Evolutionary conservation across 495 filamentous ascomycete species (phyloP).

Genomic region (Aspergillus nanangensis): DNA sequence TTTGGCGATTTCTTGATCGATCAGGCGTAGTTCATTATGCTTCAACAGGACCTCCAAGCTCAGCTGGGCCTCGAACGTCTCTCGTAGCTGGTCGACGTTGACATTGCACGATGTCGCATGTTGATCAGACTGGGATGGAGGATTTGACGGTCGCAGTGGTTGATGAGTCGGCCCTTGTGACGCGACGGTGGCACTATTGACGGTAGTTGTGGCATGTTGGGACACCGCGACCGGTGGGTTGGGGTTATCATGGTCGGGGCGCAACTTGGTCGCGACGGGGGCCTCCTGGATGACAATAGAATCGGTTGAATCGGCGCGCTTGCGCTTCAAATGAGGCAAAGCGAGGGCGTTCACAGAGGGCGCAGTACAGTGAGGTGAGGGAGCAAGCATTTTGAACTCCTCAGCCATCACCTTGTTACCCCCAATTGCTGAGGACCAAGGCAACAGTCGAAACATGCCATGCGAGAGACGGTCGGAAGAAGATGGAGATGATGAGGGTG

Average conservation of each 20-base stretch:
- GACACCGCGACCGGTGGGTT: constrained; percentile 2
- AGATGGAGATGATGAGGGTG: constrained; percentile 11
- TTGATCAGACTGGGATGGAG: constrained; percentile 12
- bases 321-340: constrained; percentile 50
- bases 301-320: constrained; percentile 40
- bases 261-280: constrained; percentile 29
- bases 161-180: constrained; percentile 4
- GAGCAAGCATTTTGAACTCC: constrained; percentile 41
- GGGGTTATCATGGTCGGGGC: constrained; percentile 19
- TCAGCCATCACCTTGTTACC: constrained; percentile 49
- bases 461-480: constrained; percentile 28
- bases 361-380: constrained; percentile 26
- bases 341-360: constrained; percentile 38
- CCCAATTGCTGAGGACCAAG: constrained; percentile 53
- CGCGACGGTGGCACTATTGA: constrained; percentile 1
- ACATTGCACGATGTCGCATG: constrained; percentile 19
- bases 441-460: constrained; percentile 56
- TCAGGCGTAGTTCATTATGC: constrained; percentile 87
- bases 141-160: background rate
- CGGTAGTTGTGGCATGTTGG: constrained; percentile 4
- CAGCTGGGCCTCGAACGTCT: constrained; percentile 79
- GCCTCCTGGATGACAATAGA: constrained; percentile 20
- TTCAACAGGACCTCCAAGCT: constrained; percentile 89
- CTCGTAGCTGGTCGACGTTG: constrained; percentile 46
- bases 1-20: constrained; percentile 95